Conservation (phyloP, 2,329 filamentous ascomycete species). For the Fusarium illudens region DNA sequence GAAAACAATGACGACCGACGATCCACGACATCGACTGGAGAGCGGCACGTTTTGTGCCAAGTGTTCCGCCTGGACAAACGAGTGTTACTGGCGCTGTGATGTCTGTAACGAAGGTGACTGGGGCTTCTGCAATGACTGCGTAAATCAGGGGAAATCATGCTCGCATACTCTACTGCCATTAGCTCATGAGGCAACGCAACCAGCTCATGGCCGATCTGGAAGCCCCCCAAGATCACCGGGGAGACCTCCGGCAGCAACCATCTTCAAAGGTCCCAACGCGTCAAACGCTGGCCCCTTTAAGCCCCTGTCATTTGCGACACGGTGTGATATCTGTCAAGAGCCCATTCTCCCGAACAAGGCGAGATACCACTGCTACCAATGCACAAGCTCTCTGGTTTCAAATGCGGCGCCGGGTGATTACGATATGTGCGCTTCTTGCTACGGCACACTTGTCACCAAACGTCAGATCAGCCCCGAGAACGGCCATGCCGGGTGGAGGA, state of each 20-base stretch:
- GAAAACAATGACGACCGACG: slow-evolving; percentile 69
- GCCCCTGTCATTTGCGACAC: slow-evolving; percentile 74
- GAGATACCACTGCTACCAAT: slow-evolving; percentile 82
- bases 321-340: slow-evolving; percentile 80
- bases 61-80: slow-evolving; percentile 77
- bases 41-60: slow-evolving; percentile 85
- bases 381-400: slow-evolving; percentile 62
- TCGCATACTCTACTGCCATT: slow-evolving; percentile 83
- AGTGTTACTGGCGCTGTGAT: slow-evolving; percentile 90
- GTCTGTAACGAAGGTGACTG: slow-evolving; percentile 91
- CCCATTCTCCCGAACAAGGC: slow-evolving; percentile 74
- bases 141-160: slow-evolving; percentile 83
- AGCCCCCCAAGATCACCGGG: slow-evolving; percentile 54
- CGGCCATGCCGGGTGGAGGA: slow-evolving; percentile 81
- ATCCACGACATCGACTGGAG: slow-evolving; percentile 74
- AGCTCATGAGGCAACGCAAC: slow-evolving; percentile 62
- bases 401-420: slow-evolving; percentile 75
- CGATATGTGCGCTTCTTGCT: slow-evolving; percentile 84
- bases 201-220: slow-evolving; percentile 48
- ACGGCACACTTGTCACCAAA: slow-evolving; percentile 69
- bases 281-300: slow-evolving; percentile 65
- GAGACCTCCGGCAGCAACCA: slow-evolving; percentile 57
- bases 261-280: slow-evolving; percentile 58
- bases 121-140: slow-evolving; percentile 91
- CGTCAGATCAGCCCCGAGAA: slow-evolving; percentile 77